Conservation (phyloP, 495 filamentous ascomycete species). For the Geopyxis carbonaria region DNA sequence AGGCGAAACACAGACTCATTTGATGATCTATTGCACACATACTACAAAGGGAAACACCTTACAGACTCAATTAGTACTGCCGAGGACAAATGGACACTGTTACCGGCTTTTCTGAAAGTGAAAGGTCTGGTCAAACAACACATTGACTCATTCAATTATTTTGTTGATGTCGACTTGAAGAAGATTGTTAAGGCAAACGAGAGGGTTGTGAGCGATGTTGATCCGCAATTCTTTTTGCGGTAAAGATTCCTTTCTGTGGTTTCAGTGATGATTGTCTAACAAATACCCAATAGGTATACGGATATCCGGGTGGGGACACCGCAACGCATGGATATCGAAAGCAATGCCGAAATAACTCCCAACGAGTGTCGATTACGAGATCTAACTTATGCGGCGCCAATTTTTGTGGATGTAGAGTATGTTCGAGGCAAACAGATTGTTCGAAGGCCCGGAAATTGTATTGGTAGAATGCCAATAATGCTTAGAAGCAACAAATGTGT, state of each 20-base stretch:
- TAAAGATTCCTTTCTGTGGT: conserved; percentile 18
- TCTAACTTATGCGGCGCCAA: conserved; percentile 85
- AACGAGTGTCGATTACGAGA: conserved; percentile 93
- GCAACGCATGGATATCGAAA: conserved; percentile 53
- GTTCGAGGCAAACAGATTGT: conserved; percentile 56
- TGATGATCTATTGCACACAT: conserved; percentile 78
- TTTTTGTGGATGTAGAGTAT: conserved; percentile 78
- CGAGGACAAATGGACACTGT: conserved; percentile 84
- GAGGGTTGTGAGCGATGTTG: conserved; percentile 70
- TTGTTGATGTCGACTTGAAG: conserved; percentile 86
- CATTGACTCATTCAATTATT: conserved; percentile 96
- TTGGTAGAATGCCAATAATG: conserved; percentile 92
- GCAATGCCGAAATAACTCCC: conserved; percentile 54
- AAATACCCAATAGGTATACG: conserved; percentile 36
- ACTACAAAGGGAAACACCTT: conserved; percentile 86
- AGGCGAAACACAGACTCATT: conserved; percentile 32
- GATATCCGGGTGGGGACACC: conserved; percentile 73
- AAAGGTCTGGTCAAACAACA: conserved; percentile 95
- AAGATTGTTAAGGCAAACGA: conserved; percentile 85
- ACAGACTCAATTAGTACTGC: conserved; percentile 91
- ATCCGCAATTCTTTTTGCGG: conserved; percentile 71
- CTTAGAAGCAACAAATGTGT: conserved; percentile 85
- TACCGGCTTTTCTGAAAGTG: conserved; percentile 91
- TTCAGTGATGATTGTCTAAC: background rate
- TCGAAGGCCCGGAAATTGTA: conserved; percentile 48